Percentiles rank a stretch among this genome's conserved stretches.
These are phyloP conservation scores for Rhododendron simsii DNA, from an alignment of 148 eudicot genomes.

Conservation along the genomic window DNA sequence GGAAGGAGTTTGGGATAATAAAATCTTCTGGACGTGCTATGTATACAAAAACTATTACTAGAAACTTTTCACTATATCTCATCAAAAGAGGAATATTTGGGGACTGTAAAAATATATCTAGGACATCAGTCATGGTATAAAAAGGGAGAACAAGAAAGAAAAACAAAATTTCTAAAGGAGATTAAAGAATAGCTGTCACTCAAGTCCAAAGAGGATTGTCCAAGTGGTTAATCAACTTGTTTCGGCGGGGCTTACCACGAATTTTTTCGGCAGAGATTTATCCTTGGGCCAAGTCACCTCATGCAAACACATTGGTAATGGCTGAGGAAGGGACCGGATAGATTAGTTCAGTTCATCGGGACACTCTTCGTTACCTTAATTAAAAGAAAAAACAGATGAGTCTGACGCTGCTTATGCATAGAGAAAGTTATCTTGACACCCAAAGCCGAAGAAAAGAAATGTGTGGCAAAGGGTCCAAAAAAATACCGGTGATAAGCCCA, in stretches of 20 bases:
- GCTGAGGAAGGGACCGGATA: too few relatives aligned
- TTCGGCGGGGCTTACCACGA: not conserved
- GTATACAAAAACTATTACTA: not conserved
- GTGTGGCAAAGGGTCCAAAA: constrained; percentile 22
- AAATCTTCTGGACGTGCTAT: not conserved
- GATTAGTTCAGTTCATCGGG: not conserved
- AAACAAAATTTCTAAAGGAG: not conserved
- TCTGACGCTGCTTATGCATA: not conserved
- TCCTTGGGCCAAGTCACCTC: not conserved
- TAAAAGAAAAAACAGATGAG: not conserved
- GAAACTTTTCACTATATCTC: not conserved
- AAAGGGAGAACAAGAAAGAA: not conserved
- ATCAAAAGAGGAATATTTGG: not conserved
- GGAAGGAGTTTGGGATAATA: not conserved
- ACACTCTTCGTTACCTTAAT: too few relatives aligned
- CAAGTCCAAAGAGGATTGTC: too few relatives aligned
- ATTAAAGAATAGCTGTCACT: not conserved
- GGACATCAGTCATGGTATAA: not conserved
- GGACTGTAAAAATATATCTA: not conserved
- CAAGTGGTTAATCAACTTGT: not conserved
- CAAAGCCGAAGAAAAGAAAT: constrained; percentile 1
- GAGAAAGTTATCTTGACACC: not conserved
- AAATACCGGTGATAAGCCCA: constrained; percentile 23
- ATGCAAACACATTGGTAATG: not conserved
- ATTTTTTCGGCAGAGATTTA: not conserved